A percentile compares a stretch with the other conserved stretches of the same genome.
phyloP scores from a whole-genome alignment of 768 basidiomycete genomes.

The Calocybe cyanea region DNA sequence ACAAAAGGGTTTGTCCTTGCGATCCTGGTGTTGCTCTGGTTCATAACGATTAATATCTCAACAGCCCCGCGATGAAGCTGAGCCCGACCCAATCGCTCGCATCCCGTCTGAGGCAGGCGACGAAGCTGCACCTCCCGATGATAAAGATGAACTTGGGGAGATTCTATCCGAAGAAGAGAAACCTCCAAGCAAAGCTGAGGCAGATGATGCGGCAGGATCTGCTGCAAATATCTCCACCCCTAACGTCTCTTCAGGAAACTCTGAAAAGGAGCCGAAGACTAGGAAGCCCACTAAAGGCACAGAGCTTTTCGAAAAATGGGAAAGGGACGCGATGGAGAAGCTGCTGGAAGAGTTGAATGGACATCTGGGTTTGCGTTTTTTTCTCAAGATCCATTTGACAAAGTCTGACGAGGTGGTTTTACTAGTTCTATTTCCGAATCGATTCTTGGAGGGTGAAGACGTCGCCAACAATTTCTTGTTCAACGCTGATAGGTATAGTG shows the following conservation, averaged over 20 bases:
- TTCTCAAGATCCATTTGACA: not conserved
- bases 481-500: constrained; percentile 70
- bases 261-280: constrained; percentile 33
- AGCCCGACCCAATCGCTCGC: constrained; percentile 45
- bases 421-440: constrained; percentile 79
- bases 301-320: constrained; percentile 79
- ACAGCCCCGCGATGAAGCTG: constrained; percentile 40
- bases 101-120: constrained; percentile 58
- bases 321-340: constrained; percentile 87
- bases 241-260: constrained; percentile 16
- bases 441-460: constrained; percentile 93
- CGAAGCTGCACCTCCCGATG: constrained; percentile 26
- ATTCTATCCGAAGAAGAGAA: constrained; percentile 21
- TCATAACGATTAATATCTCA: constrained; percentile 4
- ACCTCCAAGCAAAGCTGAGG: constrained; percentile 25
- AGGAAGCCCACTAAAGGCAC: constrained; percentile 42
- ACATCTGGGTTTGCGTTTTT: constrained; percentile 65
- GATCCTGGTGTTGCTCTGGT: constrained; percentile 4
- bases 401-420: not conserved
- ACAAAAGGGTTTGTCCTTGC: constrained; percentile 50
- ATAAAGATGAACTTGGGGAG: constrained; percentile 25
- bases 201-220: constrained; percentile 24
- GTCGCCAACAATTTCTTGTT: constrained; percentile 90
- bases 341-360: constrained; percentile 74
- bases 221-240: too few relatives aligned